Conservation (phyloP, 228 moss, liverwort and hornwort species). For the Sphagnum magellanicum region DNA sequence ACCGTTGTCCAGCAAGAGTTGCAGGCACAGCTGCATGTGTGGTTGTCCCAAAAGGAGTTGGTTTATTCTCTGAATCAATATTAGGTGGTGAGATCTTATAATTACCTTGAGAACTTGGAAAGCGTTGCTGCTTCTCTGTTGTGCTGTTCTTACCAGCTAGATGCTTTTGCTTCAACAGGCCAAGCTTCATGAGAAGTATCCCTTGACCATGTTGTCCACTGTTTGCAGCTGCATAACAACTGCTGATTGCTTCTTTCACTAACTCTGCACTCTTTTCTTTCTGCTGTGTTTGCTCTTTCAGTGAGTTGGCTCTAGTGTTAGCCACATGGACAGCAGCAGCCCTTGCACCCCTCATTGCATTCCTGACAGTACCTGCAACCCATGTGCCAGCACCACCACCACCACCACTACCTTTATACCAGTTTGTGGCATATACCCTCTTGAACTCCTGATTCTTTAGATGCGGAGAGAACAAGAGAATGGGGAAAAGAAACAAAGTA, state of each 20-base stretch:
- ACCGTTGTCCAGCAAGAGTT: too few species aligned
- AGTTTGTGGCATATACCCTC: too few species aligned
- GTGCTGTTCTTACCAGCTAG: slow-evolving; percentile 3
- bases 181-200: slow-evolving; percentile 19
- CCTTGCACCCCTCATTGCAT: slow-evolving; percentile 24
- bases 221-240: background rate
- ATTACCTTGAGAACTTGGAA: slow-evolving; percentile 2
- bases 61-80: slow-evolving; percentile 5
- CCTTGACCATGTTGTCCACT: slow-evolving; percentile 13
- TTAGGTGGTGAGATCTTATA: background rate
- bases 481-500: too few species aligned
- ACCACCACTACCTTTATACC: background rate
- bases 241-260: slow-evolving; percentile 1
- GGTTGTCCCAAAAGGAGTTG: background rate
- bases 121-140: slow-evolving; percentile 2
- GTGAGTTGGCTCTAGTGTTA: slow-evolving; percentile 19
- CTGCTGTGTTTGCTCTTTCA: slow-evolving; percentile 19
- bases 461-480: too few species aligned
- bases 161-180: slow-evolving; percentile 19
- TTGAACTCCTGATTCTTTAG: too few species aligned
- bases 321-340: slow-evolving; percentile 21
- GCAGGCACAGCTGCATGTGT: too few species aligned
- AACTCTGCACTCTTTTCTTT: slow-evolving; percentile 14
- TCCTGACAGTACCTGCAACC: slow-evolving; percentile 15
- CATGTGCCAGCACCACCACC: too few species aligned